Evolutionary conservation across 2,329 filamentous ascomycete genomes (phyloP).

Genomic region (Botrytis byssoidea): DNA sequence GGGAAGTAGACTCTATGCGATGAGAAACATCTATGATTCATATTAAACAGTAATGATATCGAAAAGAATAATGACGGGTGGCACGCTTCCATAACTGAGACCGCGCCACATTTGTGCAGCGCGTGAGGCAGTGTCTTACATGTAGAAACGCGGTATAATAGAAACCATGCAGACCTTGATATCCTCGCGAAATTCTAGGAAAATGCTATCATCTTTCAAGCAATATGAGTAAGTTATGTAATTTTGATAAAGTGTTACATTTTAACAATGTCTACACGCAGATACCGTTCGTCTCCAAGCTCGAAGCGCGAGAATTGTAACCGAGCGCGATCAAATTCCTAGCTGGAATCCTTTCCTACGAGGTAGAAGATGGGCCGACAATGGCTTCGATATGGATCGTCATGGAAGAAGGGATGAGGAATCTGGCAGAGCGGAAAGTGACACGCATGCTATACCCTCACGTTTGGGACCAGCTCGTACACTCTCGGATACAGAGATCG

Average conservation of each 20-base stretch:
- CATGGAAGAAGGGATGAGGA: not conserved
- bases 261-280: not conserved
- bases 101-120: not conserved
- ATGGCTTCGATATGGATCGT: not conserved
- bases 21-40: not conserved
- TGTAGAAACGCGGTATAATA: not conserved
- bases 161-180: not conserved
- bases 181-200: too few species aligned
- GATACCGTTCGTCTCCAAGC: conserved; percentile 1
- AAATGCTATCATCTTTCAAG: not conserved
- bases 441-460: not conserved
- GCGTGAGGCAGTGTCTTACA: not conserved
- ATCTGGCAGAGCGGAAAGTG: not conserved
- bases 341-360: not conserved
- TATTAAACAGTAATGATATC: not conserved
- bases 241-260: too few species aligned
- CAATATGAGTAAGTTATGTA: not conserved
- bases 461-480: not conserved
- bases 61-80: not conserved
- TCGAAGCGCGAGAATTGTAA: not conserved
- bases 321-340: not conserved
- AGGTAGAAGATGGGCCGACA: not conserved
- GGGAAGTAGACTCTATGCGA: too few species aligned
- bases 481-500: not conserved
- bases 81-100: not conserved